A percentile compares a stretch with the other conserved stretches of the same genome.
Evolutionary conservation across 1,139 yeast genomes (phyloP).

Genomic region (Lodderomyces orthopsilosis): DNA sequence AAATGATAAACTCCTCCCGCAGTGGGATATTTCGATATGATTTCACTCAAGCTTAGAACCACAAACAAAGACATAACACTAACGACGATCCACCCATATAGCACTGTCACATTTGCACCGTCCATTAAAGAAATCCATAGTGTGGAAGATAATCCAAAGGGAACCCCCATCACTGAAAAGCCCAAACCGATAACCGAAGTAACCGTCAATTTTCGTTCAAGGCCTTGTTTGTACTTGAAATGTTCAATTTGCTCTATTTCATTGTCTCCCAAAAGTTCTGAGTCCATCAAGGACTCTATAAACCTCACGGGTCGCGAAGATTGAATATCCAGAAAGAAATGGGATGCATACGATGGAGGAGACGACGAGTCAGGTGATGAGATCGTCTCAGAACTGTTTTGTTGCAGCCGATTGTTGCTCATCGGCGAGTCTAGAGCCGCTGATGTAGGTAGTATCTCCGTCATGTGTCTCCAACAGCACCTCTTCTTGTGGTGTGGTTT

Average conservation of each 20-base stretch:
- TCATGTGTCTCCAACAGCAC: not conserved
- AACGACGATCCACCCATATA: conserved; percentile 68
- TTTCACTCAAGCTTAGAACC: conserved; percentile 66
- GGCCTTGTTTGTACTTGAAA: conserved; percentile 67
- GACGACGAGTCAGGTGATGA: not conserved
- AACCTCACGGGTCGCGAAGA: conserved; percentile 22
- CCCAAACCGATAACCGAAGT: conserved; percentile 71
- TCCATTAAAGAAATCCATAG: conserved; percentile 65
- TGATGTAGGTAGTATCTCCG: not conserved
- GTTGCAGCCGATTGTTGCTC: not conserved
- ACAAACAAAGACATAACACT: conserved; percentile 61
- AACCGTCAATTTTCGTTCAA: conserved; percentile 63
- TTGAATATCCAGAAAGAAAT: conserved; percentile 14
- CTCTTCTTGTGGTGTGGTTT: not conserved
- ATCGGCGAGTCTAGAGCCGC: not conserved
- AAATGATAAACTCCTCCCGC: conserved; percentile 76
- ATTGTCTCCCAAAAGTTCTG: conserved; percentile 30
- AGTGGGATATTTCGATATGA: conserved; percentile 70
- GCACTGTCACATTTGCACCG: conserved; percentile 70
- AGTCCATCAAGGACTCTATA: conserved; percentile 21
- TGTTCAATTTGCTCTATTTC: conserved; percentile 62
- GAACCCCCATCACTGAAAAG: conserved; percentile 76
- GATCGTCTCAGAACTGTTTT: not conserved
- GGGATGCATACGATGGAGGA: conserved; percentile 21
- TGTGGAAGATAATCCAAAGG: conserved; percentile 70